phyloP scores from a whole-genome alignment of 1,284 basidiomycete species.

The Irpex sp. region DNA sequence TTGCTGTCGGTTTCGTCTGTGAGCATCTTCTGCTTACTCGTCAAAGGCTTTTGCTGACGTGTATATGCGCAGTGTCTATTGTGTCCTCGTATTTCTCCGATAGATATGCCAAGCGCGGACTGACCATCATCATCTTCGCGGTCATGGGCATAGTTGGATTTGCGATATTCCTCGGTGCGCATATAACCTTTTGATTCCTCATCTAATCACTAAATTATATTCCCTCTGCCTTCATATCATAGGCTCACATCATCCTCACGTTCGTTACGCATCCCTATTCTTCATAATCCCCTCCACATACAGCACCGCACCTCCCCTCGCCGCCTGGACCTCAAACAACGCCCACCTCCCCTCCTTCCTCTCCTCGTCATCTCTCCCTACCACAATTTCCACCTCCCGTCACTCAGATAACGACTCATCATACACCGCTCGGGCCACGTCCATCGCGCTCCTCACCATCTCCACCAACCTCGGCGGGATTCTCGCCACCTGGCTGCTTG shows the following conservation, averaged over 20 bases:
- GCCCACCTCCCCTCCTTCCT: constrained; percentile 29
- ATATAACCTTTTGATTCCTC: constrained; percentile 20
- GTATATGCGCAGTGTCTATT: not conserved
- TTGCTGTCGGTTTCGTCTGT: not conserved
- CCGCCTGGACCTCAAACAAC: constrained; percentile 69
- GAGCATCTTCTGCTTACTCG: constrained; percentile 13
- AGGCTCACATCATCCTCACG: not conserved
- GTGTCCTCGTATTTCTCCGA: not conserved
- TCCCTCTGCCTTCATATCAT: not conserved
- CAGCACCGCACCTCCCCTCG: constrained; percentile 53
- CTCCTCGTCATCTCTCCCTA: constrained; percentile 32
- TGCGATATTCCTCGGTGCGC: constrained; percentile 51
- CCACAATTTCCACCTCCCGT: not conserved
- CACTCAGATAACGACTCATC: not conserved
- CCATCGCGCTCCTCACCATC: constrained; percentile 64
- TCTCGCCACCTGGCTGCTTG: constrained; percentile 44
- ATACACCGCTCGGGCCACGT: constrained; percentile 65
- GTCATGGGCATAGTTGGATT: constrained; percentile 53
- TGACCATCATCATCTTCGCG: constrained; percentile 32
- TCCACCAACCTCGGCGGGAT: constrained; percentile 65
- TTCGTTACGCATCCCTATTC: constrained; percentile 51
- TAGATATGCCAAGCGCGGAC: not conserved
- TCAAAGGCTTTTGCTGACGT: constrained; percentile 30
- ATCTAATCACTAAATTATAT: too few species aligned
- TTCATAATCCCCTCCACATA: constrained; percentile 60